Evolutionary conservation across 192 early-diverging fungal genomes (phyloP).

Genomic region (Radiomyces spectabilis): DNA sequence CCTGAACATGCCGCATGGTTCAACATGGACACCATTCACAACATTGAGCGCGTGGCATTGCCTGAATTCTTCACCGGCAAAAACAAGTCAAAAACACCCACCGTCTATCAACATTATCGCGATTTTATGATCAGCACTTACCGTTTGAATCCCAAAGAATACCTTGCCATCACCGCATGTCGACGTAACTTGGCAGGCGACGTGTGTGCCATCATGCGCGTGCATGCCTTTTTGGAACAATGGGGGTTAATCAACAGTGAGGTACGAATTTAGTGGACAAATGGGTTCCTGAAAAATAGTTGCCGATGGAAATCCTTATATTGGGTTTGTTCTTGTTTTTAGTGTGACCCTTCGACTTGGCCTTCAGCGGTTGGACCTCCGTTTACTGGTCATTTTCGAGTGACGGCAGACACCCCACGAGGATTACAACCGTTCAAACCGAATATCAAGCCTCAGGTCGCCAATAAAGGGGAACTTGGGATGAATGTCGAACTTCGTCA

Average conservation of each 20-base stretch:
- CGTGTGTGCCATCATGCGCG: constrained; percentile 96
- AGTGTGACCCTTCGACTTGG: constrained; percentile 88
- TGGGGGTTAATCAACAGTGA: constrained; percentile 99
- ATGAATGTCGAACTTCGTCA: constrained; percentile 49
- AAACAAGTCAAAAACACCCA: constrained; percentile 89
- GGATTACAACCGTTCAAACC: constrained; percentile 89
- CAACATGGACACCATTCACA: constrained; percentile 66
- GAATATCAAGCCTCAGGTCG: constrained; percentile 17
- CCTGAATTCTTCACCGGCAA: constrained; percentile 96
- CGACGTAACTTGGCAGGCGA: constrained; percentile 94
- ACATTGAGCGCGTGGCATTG: constrained; percentile 80
- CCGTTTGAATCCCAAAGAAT: constrained; percentile 90
- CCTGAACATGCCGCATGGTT: constrained; percentile 97
- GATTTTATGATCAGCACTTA: constrained; percentile 99
- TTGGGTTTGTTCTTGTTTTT: not conserved
- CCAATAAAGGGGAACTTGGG: constrained; percentile 15
- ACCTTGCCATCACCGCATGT: constrained; percentile 97
- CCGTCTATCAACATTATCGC: constrained; percentile 89
- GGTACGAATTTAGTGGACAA: constrained; percentile 42
- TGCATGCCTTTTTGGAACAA: constrained; percentile 98
- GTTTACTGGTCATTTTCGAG: constrained; percentile 94
- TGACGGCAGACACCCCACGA: constrained; percentile 92
- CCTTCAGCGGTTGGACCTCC: constrained; percentile 91
- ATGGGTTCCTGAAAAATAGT: too few relatives aligned
- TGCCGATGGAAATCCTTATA: too few relatives aligned